Base-by-base conservation (phyloP, 1,284 basidiomycete genomes). In the Pisolithus thermaeus region DNA sequence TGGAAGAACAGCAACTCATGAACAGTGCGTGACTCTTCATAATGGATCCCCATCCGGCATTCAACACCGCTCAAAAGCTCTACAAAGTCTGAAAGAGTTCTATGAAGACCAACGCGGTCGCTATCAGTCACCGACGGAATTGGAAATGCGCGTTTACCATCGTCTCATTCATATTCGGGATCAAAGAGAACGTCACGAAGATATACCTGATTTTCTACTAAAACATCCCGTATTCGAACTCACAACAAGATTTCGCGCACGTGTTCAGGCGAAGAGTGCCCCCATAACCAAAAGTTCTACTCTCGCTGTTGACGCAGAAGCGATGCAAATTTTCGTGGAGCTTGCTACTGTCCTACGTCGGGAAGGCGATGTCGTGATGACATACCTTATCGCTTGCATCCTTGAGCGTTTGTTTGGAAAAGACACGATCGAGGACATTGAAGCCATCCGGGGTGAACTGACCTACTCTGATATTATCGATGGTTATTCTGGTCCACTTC, bases 91-190 rank as follows among this genome's bases (percentile, higher is more conserved):
- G 46, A 92, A 92, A 65, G 92, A 97, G 64, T 95, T 92, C 62
- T 97, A 97, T 66, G 87, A 92, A 60, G 95, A 97, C 54, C 81
- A 91, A 51, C 76, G 86, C 14, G 79, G 76, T 11, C 70, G 72
- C 18, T 83, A 83, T 47, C 67, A 84, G 47, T 87, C 86, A 7
- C 83, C 88, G 0, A 88, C 89, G 51, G 94, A 98, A 65, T 81
- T 97, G 45, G 96, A 99, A 70, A 97, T 99, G 81, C 84, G 92
- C 20, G 87, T 97, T 0, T 98, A 98, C 72, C 91, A 96, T 65
- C 83, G 95, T 36, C 80, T 98, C 36, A 87, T 92, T 38, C 92
- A 97, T 62, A 87, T 97, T 39, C 84, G 92, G 37, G 90, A 95
- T 61, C 83, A 82, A 71, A 84, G 62, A 72, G 92, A 82, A 72